Conservation (phyloP, 208 protist species). For the Trypanosoma brucei region DNA sequence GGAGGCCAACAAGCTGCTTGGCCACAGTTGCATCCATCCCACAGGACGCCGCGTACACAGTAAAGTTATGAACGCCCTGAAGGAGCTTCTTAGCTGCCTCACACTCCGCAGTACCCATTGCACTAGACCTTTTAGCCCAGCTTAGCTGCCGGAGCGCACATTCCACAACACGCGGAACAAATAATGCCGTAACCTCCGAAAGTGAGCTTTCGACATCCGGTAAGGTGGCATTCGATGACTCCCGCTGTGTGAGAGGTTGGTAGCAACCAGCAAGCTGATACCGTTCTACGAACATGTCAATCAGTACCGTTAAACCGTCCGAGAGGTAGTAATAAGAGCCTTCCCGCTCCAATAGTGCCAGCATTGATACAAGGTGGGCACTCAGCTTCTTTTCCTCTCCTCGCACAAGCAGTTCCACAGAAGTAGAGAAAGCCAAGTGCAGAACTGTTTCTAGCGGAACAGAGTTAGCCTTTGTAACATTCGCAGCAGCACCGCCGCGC, state of each 20-base stretch:
- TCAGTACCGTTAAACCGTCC: conserved; percentile 29
- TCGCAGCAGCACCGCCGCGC: not conserved
- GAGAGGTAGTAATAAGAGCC: conserved; percentile 31
- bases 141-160: conserved; percentile 11
- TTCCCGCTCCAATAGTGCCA: conserved; percentile 35
- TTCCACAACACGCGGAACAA: conserved; percentile 41
- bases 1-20: conserved; percentile 55
- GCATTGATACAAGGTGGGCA: conserved; percentile 22
- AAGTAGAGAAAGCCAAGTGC: conserved; percentile 29
- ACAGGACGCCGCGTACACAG: conserved; percentile 22
- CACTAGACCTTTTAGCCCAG: conserved; percentile 7
- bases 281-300: conserved; percentile 25
- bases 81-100: conserved; percentile 16
- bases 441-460: conserved; percentile 19
- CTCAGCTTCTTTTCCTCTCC: conserved; percentile 30
- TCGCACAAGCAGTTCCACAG: conserved; percentile 36
- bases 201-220: conserved; percentile 30
- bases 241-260: not conserved
- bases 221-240: conserved; percentile 4
- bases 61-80: conserved; percentile 34
- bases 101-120: conserved; percentile 16
- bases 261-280: conserved; percentile 10
- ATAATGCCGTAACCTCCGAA: conserved; percentile 33
- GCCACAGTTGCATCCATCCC: conserved; percentile 39
- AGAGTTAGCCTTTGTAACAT: not conserved